Evolutionary conservation across 2,329 filamentous ascomycete species (phyloP).

Genomic region (Cryoendolithus antarcticus): DNA sequence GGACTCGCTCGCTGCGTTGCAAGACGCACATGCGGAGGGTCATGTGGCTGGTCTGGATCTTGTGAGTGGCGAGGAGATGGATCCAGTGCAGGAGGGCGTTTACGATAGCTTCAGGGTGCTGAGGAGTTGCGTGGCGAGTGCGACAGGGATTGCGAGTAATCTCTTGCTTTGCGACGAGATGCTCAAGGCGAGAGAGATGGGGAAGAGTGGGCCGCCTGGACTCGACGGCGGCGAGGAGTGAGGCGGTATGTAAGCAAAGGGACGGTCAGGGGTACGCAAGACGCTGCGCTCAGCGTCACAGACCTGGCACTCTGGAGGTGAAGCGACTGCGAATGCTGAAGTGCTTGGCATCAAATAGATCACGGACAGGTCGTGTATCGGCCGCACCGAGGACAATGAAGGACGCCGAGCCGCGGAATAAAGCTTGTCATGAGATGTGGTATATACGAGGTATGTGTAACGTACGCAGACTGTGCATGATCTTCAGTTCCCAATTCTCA

Average conservation of each 20-base stretch:
- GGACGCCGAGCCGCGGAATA: too few relatives aligned
- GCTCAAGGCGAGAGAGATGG: constrained; percentile 96
- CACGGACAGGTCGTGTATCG: too few relatives aligned
- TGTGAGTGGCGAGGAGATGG: constrained; percentile 82
- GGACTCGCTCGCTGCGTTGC: constrained; percentile 77
- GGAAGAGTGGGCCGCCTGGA: constrained; percentile 20
- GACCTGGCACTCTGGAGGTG: too few relatives aligned
- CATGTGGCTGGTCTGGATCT: constrained; percentile 80
- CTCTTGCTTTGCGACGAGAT: constrained; percentile 91
- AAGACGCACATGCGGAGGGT: constrained; percentile 75
- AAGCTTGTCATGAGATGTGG: too few relatives aligned
- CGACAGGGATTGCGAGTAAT: constrained; percentile 90
- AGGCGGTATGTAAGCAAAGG: background rate
- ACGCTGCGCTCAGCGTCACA: too few relatives aligned
- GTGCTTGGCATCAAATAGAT: too few relatives aligned
- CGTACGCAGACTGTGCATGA: too few relatives aligned
- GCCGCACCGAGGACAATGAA: too few relatives aligned
- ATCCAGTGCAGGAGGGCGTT: constrained; percentile 80
- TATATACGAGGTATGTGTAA: too few relatives aligned
- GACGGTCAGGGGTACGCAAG: too few relatives aligned
- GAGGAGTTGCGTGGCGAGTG: constrained; percentile 85
- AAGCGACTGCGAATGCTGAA: too few relatives aligned
- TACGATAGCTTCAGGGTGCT: constrained; percentile 95
- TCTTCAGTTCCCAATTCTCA: too few relatives aligned
- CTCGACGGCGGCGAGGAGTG: constrained; percentile 12